Evolutionary conservation across 2,329 filamentous ascomycete genomes (phyloP).

Genomic region (Aspergillus pseudonomiae): DNA sequence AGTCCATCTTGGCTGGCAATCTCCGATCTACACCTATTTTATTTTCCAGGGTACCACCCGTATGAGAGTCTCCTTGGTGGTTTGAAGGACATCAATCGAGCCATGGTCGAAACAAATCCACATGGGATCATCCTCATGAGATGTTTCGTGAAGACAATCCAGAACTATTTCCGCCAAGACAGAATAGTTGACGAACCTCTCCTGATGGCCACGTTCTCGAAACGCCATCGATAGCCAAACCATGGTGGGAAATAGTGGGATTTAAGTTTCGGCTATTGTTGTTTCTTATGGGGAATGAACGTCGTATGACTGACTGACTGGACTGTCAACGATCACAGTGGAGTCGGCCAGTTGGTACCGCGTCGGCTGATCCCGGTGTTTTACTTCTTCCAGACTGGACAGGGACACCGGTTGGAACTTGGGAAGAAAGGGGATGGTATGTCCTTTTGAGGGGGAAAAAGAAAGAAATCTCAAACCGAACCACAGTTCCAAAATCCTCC

Average conservation of each 20-base stretch:
- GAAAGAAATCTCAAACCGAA: not conserved
- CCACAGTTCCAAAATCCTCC: not conserved
- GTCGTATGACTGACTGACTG: conserved; percentile 12
- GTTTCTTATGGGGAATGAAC: conserved; percentile 3
- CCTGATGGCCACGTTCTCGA: not conserved
- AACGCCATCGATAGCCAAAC: not conserved
- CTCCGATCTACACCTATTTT: not conserved
- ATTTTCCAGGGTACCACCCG: not conserved
- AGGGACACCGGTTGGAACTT: not conserved
- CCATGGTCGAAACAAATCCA: not conserved
- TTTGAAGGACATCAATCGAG: too few species aligned
- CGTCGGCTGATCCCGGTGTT: conserved; percentile 2
- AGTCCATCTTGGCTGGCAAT: not conserved
- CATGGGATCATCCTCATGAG: not conserved
- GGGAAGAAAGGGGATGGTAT: not conserved
- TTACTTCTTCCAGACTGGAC: not conserved
- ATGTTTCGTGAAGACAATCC: not conserved
- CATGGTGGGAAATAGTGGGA: not conserved
- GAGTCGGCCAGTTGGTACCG: not conserved
- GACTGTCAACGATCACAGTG: not conserved
- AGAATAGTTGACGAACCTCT: not conserved
- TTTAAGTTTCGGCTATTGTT: conserved; percentile 6
- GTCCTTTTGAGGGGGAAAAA: not conserved
- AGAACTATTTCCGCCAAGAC: conserved; percentile 1
- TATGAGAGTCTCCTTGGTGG: too few species aligned